Evolutionary conservation across 768 basidiomycete genomes (phyloP).

Genomic region (Russula ochroleuca): DNA sequence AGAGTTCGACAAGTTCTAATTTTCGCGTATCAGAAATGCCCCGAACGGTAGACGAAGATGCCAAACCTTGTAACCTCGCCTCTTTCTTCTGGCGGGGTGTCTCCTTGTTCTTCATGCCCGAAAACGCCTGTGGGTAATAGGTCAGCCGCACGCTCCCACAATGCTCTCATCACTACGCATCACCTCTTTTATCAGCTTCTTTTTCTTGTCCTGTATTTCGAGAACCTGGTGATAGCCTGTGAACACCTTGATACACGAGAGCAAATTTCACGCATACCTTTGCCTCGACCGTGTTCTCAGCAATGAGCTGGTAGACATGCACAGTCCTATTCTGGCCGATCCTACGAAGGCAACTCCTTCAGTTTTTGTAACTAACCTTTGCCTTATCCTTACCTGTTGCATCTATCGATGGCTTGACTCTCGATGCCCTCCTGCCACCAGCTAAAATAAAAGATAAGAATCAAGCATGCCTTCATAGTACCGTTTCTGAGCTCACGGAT

Average conservation of each 20-base stretch:
- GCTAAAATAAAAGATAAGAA: conserved; percentile 36
- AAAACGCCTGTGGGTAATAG: conserved; percentile 60
- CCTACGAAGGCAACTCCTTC: conserved; percentile 29
- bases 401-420: conserved; percentile 76
- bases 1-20: conserved; percentile 25
- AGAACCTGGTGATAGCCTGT: conserved; percentile 47
- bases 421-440: conserved; percentile 90
- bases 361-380: background rate
- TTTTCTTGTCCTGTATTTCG: conserved; percentile 85
- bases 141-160: background rate
- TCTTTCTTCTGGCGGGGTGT: conserved; percentile 73
- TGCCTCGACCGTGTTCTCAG: conserved; percentile 83
- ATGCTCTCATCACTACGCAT: background rate
- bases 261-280: conserved; percentile 45
- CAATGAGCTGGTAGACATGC: conserved; percentile 85
- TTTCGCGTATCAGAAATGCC: background rate
- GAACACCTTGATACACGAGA: background rate
- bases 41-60: background rate
- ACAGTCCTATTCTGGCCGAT: conserved; percentile 83
- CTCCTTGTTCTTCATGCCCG: conserved; percentile 72
- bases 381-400: conserved; percentile 50
- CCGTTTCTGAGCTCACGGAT: conserved; percentile 57
- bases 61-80: conserved; percentile 72
- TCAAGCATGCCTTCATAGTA: too few relatives aligned
- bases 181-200: conserved; percentile 67